Conservation (phyloP, 2,329 filamentous ascomycete genomes). For the Neofusicoccum umdonicola region DNA sequence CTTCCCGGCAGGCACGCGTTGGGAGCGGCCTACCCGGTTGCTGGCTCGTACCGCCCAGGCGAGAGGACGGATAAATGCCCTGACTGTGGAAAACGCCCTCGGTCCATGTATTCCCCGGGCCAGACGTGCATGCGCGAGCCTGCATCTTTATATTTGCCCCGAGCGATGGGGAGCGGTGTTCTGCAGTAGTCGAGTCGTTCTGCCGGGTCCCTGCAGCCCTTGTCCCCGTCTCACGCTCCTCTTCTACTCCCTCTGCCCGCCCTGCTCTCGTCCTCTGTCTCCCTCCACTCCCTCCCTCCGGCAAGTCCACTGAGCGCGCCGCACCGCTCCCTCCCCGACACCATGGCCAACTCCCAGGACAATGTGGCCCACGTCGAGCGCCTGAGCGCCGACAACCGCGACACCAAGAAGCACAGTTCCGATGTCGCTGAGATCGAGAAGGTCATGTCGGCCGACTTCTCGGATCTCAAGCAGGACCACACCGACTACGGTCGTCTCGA, state of each 20-base stretch:
- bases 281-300: neutral
- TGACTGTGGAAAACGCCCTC: neutral
- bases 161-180: neutral
- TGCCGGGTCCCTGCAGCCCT: neutral
- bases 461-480: slow-evolving; percentile 47
- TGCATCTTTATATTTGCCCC: slow-evolving; percentile 5
- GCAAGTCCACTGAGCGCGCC: neutral
- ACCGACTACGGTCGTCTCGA: slow-evolving; percentile 63
- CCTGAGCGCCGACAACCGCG: neutral
- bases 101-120: slow-evolving; percentile 1
- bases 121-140: neutral
- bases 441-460: slow-evolving; percentile 44
- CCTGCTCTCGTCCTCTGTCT: neutral
- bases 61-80: slow-evolving; percentile 6
- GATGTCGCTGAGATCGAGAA: slow-evolving; percentile 49
- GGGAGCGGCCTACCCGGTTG: neutral
- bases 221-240: neutral
- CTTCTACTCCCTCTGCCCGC: neutral
- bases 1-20: neutral
- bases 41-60: neutral
- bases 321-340: neutral
- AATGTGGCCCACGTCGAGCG: neutral
- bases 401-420: slow-evolving; percentile 30
- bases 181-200: slow-evolving; percentile 1
- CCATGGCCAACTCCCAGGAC: slow-evolving; percentile 1